Evolutionary conservation across 148 eudicot genomes (phyloP).

Genomic region (Rhododendron griersonianum): DNA sequence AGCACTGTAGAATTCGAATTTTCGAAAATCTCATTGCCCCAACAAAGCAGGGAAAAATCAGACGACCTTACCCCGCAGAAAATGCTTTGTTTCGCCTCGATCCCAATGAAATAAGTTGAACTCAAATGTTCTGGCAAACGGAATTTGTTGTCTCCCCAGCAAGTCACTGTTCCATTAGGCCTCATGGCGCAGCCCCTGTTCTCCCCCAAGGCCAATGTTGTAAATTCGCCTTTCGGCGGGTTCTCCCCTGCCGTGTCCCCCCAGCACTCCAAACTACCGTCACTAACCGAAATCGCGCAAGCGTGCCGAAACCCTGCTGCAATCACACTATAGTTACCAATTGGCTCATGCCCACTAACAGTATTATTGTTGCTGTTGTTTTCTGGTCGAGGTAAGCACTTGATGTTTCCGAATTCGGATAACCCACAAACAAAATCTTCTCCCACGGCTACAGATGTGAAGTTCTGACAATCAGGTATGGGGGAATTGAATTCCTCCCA

Average conservation of each 20-base stretch:
- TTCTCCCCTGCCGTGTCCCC: slow-evolving; percentile 31
- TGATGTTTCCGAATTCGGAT: slow-evolving; percentile 25
- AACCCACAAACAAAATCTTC: slow-evolving; percentile 65
- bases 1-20: slow-evolving; percentile 30
- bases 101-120: slow-evolving; percentile 28
- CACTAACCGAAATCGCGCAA: slow-evolving; percentile 41
- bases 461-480: not conserved
- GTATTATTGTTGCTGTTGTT: slow-evolving; percentile 8
- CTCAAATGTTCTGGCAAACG: slow-evolving; percentile 33
- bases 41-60: slow-evolving; percentile 55
- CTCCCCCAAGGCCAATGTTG: slow-evolving; percentile 61
- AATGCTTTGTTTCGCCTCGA: slow-evolving; percentile 41
- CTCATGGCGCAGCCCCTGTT: slow-evolving; percentile 52
- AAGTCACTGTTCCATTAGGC: slow-evolving; percentile 46
- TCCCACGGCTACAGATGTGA: slow-evolving; percentile 58
- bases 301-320: slow-evolving; percentile 43
- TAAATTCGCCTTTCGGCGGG: slow-evolving; percentile 42
- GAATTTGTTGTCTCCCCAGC: slow-evolving; percentile 66
- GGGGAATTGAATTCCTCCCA: slow-evolving; percentile 27
- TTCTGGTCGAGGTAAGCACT: slow-evolving; percentile 22
- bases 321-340: slow-evolving; percentile 40
- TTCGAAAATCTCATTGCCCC: slow-evolving; percentile 47
- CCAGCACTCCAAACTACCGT: slow-evolving; percentile 65
- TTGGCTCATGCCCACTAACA: slow-evolving; percentile 28
- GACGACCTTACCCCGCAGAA: slow-evolving; percentile 62